phyloP scores from a whole-genome alignment of 495 filamentous ascomycete species.

The Xylaria cubensis region DNA sequence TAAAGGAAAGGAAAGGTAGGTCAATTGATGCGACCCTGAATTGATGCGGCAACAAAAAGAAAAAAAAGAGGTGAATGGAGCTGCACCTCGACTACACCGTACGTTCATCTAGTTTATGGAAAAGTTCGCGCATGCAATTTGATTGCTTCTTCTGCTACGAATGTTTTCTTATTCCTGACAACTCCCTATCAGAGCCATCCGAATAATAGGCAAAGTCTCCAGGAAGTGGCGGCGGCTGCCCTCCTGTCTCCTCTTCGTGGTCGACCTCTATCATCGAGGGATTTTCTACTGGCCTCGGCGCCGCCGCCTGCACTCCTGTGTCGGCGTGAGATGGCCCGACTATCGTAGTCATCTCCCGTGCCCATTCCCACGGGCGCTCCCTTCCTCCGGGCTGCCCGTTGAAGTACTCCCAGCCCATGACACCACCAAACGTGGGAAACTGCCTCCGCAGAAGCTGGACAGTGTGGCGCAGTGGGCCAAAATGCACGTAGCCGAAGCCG shows the following conservation, averaged over 20 bases:
- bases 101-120: neutral
- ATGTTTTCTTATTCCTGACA: slow-evolving; percentile 9
- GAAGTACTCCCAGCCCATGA: slow-evolving; percentile 91
- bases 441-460: slow-evolving; percentile 51
- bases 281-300: neutral
- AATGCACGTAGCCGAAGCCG: slow-evolving; percentile 57
- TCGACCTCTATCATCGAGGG: neutral
- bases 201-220: slow-evolving; percentile 23
- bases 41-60: neutral
- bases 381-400: slow-evolving; percentile 67
- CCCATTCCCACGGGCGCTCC: slow-evolving; percentile 74
- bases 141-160: neutral
- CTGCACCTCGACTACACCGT: no score
- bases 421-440: slow-evolving; percentile 74
- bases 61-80: neutral
- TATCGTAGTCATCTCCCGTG: slow-evolving; percentile 62
- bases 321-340: slow-evolving; percentile 38
- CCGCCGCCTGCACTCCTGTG: neutral
- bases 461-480: slow-evolving; percentile 46
- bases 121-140: neutral
- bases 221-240: slow-evolving; percentile 10
- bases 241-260: slow-evolving; percentile 14
- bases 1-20: neutral
- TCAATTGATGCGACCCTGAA: no score
- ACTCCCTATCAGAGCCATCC: slow-evolving; percentile 15